Evolutionary conservation across 2,329 filamentous ascomycete genomes (phyloP).

Genomic region (Rhynchosporium secalis): DNA sequence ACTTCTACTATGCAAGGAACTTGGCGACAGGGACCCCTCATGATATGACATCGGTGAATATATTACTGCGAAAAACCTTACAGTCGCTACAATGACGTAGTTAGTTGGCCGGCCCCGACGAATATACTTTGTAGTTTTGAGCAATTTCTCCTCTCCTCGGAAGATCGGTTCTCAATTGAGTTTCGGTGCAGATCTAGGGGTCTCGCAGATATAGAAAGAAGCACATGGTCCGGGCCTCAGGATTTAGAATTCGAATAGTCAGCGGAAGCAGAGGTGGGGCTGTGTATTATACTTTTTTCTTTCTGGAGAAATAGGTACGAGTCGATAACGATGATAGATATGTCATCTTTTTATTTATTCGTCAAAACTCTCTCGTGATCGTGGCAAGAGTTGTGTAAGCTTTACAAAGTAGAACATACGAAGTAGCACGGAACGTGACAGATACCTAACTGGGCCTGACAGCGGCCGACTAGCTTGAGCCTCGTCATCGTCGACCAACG

Average conservation of each 20-base stretch:
- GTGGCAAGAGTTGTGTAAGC: constrained; percentile 3
- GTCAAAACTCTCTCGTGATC: not conserved
- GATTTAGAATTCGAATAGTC: constrained; percentile 2
- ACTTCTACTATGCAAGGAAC: not conserved
- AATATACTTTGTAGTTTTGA: not conserved
- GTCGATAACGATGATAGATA: constrained; percentile 2
- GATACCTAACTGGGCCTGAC: no score
- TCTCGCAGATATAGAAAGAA: constrained; percentile 8
- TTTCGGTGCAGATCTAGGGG: constrained; percentile 12
- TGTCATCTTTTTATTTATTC: constrained; percentile 1
- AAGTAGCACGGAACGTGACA: no score
- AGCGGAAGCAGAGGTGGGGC: not conserved
- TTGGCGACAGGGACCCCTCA: constrained; percentile 10
- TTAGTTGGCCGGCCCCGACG: not conserved
- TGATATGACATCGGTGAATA: constrained; percentile 6
- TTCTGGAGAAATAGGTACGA: not conserved
- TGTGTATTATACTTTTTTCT: not conserved
- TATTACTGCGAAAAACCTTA: not conserved
- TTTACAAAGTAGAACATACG: not conserved
- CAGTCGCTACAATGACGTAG: constrained; percentile 12
- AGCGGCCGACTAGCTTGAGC: not conserved
- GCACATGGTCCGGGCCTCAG: constrained; percentile 6
- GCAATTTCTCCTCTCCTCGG: not conserved
- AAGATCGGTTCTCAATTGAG: constrained; percentile 9
- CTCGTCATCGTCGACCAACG: not conserved